These are phyloP conservation scores for Hypoxylon subgilvum DNA, from an alignment of 495 filamentous ascomycete species.

Conservation along the genomic window DNA sequence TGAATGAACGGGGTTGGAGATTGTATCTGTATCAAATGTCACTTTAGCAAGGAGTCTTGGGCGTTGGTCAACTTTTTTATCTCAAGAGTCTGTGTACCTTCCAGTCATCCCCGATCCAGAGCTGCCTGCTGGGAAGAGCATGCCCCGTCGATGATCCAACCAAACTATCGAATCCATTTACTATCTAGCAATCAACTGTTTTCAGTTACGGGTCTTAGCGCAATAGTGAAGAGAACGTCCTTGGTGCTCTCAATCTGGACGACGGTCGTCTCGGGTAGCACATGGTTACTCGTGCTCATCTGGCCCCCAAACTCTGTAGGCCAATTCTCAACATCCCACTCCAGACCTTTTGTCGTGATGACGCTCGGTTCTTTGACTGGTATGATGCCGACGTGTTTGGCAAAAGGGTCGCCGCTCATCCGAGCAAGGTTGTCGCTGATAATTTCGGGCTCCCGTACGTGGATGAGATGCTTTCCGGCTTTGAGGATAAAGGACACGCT, in stretches of 20 bases:
- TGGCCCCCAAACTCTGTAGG: conserved; percentile 79
- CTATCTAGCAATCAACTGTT: too few species aligned
- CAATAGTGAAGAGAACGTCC: conserved; percentile 85
- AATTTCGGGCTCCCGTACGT: conserved; percentile 55
- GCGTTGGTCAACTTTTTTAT: too few species aligned
- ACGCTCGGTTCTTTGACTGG: conserved; percentile 74
- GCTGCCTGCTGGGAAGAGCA: too few species aligned
- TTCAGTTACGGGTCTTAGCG: too few species aligned
- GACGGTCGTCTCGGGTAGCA: conserved; percentile 56
- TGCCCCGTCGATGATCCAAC: too few species aligned
- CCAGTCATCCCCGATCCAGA: too few species aligned
- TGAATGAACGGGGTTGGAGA: conserved; percentile 41
- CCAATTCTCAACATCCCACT: conserved; percentile 89
- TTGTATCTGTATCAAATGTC: background rate
- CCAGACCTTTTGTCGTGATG: conserved; percentile 78
- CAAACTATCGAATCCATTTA: too few species aligned
- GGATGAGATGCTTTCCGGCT: conserved; percentile 69
- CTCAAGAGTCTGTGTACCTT: too few species aligned
- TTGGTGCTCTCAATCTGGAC: conserved; percentile 68
- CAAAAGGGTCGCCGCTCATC: conserved; percentile 51
- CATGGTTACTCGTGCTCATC: conserved; percentile 93
- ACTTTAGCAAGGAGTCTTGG: conserved; percentile 31
- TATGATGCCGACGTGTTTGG: conserved; percentile 80
- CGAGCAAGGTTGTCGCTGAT: conserved; percentile 46
- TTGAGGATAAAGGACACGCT: conserved; percentile 81